Percentiles rank a stretch among this genome's conserved stretches.
Conservation (phyloP, 345 rosid species). For the Gossypium raimondii region DNA sequence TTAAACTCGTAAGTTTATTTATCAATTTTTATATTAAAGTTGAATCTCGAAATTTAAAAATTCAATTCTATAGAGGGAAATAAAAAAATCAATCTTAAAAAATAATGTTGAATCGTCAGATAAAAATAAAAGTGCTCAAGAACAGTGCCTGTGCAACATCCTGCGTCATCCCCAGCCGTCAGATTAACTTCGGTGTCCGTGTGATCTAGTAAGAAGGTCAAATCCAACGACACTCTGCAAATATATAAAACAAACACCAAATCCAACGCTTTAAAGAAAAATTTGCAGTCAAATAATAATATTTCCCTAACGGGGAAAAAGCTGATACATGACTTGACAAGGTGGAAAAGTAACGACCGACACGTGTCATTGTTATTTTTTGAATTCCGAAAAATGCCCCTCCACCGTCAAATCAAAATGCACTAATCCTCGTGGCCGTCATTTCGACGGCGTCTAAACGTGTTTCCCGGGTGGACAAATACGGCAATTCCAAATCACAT, state of each 20-base stretch:
- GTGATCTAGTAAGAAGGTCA: neutral
- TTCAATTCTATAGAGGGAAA: too few relatives aligned
- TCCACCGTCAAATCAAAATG: constrained; percentile 26
- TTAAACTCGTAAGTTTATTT: too few relatives aligned
- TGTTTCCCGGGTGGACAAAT: neutral
- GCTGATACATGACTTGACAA: neutral
- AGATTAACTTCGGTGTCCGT: neutral
- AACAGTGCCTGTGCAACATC: neutral
- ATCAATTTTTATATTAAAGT: too few relatives aligned
- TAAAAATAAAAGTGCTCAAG: too few relatives aligned
- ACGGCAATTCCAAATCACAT: neutral
- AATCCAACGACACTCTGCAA: constrained; percentile 11
- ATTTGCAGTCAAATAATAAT: constrained; percentile 13
- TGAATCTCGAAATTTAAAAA: too few relatives aligned
- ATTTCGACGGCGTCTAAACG: neutral
- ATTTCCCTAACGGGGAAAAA: constrained; percentile 10
- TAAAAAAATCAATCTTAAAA: too few relatives aligned
- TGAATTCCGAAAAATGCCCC: constrained; percentile 15
- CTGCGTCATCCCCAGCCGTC: neutral
- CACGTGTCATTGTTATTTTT: constrained; percentile 1
- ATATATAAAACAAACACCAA: neutral
- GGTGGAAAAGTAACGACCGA: neutral
- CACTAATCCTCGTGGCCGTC: constrained; percentile 3
- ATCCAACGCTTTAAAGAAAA: neutral
- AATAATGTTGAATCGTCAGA: too few relatives aligned